Percentiles rank a stretch among this genome's conserved stretches.
phyloP scores from a whole-genome alignment of 2,329 filamentous ascomycete species.

The Zopfia rhizophila region DNA sequence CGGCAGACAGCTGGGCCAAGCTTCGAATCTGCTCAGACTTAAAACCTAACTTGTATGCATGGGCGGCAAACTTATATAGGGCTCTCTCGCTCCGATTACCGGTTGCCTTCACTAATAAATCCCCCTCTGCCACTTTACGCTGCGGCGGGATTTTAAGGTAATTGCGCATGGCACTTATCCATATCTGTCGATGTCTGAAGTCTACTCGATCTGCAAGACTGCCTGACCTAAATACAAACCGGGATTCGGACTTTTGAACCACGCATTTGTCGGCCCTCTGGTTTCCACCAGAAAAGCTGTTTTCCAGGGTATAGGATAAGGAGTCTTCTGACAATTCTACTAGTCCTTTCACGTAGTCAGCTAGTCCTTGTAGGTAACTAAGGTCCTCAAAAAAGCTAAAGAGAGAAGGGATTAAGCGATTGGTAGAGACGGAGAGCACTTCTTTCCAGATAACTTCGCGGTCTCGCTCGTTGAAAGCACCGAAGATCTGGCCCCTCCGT shows the following conservation, averaged over 20 bases:
- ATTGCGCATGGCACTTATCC: too few relatives aligned
- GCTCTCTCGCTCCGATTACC: conserved; percentile 9
- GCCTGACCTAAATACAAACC: conserved; percentile 25
- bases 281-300: conserved; percentile 16
- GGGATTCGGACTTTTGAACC: conserved; percentile 37
- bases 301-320: conserved; percentile 5
- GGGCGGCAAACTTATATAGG: conserved; percentile 19
- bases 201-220: conserved; percentile 14
- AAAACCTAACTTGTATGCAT: conserved; percentile 25
- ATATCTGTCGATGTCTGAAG: conserved; percentile 35
- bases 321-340: too few relatives aligned
- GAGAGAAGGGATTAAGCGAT: conserved; percentile 49
- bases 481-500: conserved; percentile 44
- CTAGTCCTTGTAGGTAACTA: too few relatives aligned
- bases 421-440: conserved; percentile 27
- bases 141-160: background rate
- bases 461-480: conserved; percentile 40
- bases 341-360: too few relatives aligned
- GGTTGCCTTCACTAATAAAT: conserved; percentile 24
- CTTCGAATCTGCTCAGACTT: conserved; percentile 17
- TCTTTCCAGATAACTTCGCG: conserved; percentile 41
- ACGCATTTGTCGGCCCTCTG: background rate
- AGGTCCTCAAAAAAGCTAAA: conserved; percentile 52
- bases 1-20: conserved; percentile 13
- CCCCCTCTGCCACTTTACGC: conserved; percentile 12